Percentiles rank a stretch among this genome's conserved stretches.
These are phyloP conservation scores for Penicillium cosmopolitanum DNA, from an alignment of 495 filamentous ascomycete species.

Conservation along the genomic window DNA sequence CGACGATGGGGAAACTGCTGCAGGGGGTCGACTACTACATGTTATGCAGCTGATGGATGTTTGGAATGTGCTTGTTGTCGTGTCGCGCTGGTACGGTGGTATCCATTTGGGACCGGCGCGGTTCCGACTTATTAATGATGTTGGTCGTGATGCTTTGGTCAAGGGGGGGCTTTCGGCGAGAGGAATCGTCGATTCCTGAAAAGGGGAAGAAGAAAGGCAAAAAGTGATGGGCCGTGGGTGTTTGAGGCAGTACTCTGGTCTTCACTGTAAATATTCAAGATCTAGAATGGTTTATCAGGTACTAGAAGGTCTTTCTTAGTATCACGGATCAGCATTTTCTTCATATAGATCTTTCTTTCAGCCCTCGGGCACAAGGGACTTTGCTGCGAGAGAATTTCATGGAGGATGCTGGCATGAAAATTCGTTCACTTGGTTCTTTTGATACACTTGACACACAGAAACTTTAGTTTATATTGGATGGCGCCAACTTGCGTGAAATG, in stretches of 20 bases:
- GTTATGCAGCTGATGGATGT: conserved; percentile 94
- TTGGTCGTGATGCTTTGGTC: conserved; percentile 82
- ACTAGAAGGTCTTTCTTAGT: background rate
- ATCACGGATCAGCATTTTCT: background rate
- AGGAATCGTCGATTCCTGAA: conserved; percentile 41
- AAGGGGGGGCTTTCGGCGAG: conserved; percentile 68
- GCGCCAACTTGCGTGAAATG: background rate
- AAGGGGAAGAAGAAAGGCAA: conserved; percentile 64
- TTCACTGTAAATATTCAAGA: background rate
- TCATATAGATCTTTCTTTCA: background rate
- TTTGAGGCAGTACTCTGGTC: background rate
- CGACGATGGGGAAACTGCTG: conserved; percentile 96
- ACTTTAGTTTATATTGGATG: background rate
- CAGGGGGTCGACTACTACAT: conserved; percentile 81
- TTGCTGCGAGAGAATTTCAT: background rate
- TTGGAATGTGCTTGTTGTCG: conserved; percentile 91
- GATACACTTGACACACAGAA: conserved; percentile 3
- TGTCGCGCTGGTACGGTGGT: conserved; percentile 94
- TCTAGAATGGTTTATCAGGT: background rate
- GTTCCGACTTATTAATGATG: conserved; percentile 86
- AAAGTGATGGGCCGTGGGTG: conserved; percentile 39
- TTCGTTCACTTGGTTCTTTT: background rate
- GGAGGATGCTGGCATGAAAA: background rate
- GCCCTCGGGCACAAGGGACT: background rate
- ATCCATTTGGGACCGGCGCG: conserved; percentile 83